These are phyloP conservation scores for Arxiozyma bovina DNA, from an alignment of 1,139 yeast genomes.

Conservation along the genomic window DNA sequence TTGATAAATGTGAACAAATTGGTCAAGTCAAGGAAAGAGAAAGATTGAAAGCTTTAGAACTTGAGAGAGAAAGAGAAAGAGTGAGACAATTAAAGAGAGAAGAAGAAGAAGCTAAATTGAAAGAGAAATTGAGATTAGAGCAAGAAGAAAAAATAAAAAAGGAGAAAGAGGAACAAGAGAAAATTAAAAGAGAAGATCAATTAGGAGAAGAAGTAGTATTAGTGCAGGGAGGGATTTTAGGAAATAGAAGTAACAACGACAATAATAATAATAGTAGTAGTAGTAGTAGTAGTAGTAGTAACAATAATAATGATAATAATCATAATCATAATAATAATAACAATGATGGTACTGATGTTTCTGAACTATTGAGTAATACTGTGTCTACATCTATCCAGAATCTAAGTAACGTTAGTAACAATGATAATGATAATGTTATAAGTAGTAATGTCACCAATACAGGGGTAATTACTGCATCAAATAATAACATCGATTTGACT, in stretches of 20 bases:
- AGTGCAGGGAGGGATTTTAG: neutral
- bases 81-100: constrained; percentile 6
- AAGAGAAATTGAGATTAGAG: neutral
- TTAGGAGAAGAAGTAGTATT: neutral
- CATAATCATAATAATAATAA: too few relatives aligned
- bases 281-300: neutral
- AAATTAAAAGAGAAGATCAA: neutral
- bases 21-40: constrained; percentile 19
- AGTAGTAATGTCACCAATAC: neutral
- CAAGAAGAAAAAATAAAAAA: neutral
- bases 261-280: neutral
- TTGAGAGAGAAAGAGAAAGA: constrained; percentile 14
- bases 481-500: neutral
- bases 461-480: neutral
- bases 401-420: neutral
- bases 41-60: constrained; percentile 14
- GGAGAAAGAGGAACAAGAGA: neutral
- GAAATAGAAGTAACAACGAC: neutral
- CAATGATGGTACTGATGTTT: too few relatives aligned
- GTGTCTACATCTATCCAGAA: neutral
- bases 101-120: constrained; percentile 4
- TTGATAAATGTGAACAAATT: constrained; percentile 25
- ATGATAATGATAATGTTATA: neutral
- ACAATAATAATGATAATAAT: neutral
- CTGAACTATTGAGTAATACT: neutral